Percentiles rank a stretch among this genome's conserved stretches.
phyloP scores from a whole-genome alignment of 768 basidiomycete species.

The Boletus pseudo-olivaceus region DNA sequence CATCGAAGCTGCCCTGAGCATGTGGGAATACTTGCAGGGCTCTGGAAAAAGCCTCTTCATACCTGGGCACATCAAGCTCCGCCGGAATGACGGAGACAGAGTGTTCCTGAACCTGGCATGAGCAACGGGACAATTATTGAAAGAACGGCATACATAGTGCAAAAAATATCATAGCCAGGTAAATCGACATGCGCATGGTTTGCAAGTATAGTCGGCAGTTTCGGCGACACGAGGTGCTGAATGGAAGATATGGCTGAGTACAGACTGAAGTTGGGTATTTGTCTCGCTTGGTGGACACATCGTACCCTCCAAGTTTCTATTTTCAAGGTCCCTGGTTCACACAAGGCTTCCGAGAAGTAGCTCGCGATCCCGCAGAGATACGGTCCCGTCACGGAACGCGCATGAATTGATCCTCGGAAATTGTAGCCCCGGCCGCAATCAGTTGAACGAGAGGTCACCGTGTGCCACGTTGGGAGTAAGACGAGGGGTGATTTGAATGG shows the following conservation, averaged over 20 bases:
- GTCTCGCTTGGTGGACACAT: background rate
- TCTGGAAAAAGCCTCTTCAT: slow-evolving; percentile 8
- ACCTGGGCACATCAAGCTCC: slow-evolving; percentile 1
- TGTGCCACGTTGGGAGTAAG: too few species aligned
- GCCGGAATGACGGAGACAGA: slow-evolving; percentile 5
- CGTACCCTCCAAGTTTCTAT: background rate
- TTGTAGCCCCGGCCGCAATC: background rate
- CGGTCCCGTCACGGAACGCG: background rate
- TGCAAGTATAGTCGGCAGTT: slow-evolving; percentile 8
- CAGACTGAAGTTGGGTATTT: background rate
- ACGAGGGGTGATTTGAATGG: too few species aligned
- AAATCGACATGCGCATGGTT: slow-evolving; percentile 5
- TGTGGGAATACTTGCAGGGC: slow-evolving; percentile 15
- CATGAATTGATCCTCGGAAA: too few species aligned
- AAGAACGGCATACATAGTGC: slow-evolving; percentile 2
- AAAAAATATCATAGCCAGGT: slow-evolving; percentile 16
- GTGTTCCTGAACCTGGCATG: background rate
- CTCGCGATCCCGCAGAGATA: background rate
- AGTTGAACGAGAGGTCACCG: background rate
- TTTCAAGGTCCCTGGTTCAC: background rate
- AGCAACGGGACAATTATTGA: background rate
- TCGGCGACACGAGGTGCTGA: slow-evolving; percentile 6
- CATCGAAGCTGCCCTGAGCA: slow-evolving; percentile 9
- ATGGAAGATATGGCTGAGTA: background rate
- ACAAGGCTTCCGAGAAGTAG: background rate